Evolutionary conservation across 352 stramenopile genomes (phyloP), one percentile per base, ranked within the genome.

Genomic region (Phytophthora idaei): DNA sequence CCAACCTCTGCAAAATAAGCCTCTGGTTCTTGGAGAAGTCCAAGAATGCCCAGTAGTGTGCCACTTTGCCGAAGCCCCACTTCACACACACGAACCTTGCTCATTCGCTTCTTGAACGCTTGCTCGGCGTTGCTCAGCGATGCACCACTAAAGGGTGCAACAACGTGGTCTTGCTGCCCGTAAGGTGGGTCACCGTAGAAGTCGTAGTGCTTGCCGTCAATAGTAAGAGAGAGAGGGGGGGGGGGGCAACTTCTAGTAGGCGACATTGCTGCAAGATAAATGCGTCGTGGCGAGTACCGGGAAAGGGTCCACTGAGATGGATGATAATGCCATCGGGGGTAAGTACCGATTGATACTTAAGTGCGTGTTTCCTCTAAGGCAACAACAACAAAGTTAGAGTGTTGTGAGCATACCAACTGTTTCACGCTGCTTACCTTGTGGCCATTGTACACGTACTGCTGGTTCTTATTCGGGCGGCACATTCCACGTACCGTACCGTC

Each of bases 401-500:
- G 17, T 21, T 21, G 17, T 21, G 17, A 21, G 17, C 4, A n/a
- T 15, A 42, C 11, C 10, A 7, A 42, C 12, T 42, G 36, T 0
- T 42, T 11, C 36, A 42, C 12, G 8, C 36, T 42, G 11, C 36
- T 42, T 42, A 42, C 36, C 36, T 42, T 42, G 36, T n/a, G 6
- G 11, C 36, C 36, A 15, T 42, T 62, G 44, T 48, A 62, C 41
- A 61, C 39, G 15, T 48, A 62, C 29, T 62, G 53, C 32, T 55
- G 55, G 55, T 54, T 47, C 44, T 42, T 42, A 4, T 12, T 42
- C 11, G 36, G 36, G 36, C 36, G 36, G 11, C 36, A 42, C 36
- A 42, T 42, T 42, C 36, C 36, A n/a, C 36, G 36, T 3, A 42
- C 36, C 36, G 36, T 42, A 15, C 36, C 36, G 2, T 42, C 36